Percentiles rank a stretch among this genome's conserved stretches.
These are phyloP conservation scores for Penicillium aurantiogriseum DNA, from an alignment of 2,329 filamentous ascomycete species.

Conservation along the genomic window DNA sequence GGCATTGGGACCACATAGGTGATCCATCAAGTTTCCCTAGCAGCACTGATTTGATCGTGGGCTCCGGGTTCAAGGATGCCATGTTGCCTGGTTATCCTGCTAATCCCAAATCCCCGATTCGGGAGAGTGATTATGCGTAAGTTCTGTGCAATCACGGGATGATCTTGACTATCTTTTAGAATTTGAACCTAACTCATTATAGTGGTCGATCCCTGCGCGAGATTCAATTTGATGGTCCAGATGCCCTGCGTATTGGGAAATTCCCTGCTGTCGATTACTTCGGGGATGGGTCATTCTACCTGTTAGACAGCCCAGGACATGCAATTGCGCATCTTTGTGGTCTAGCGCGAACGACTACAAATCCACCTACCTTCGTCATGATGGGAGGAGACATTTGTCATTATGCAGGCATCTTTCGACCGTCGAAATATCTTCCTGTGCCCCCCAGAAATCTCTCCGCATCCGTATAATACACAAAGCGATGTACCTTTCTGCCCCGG, in stretches of 20 bases:
- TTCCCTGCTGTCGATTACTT: constrained; percentile 52
- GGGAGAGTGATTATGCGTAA: constrained; percentile 9
- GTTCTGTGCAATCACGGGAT: no score
- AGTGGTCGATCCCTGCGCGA: constrained; percentile 19
- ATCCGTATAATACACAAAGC: no score
- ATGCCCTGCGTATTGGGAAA: constrained; percentile 27
- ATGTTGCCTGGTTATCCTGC: constrained; percentile 19
- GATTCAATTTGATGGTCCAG: constrained; percentile 11
- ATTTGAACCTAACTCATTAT: no score
- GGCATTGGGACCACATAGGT: constrained; percentile 33
- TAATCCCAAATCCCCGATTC: constrained; percentile 21
- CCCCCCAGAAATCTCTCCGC: no score
- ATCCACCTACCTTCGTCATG: constrained; percentile 21
- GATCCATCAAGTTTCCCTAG: constrained; percentile 27
- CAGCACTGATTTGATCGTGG: constrained; percentile 10
- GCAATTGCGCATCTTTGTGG: constrained; percentile 22
- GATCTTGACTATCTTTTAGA: no score
- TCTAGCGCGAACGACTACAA: constrained; percentile 21
- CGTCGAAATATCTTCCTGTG: constrained; percentile 25
- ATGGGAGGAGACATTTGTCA: constrained; percentile 31
- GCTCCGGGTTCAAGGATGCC: not conserved
- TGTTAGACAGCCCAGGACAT: constrained; percentile 42
- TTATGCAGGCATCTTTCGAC: constrained; percentile 29
- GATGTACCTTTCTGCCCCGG: no score
- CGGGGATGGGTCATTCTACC: constrained; percentile 56